Conservation (phyloP, 2,329 filamentous ascomycete genomes). For the Neoscytalidium dimidiatum region DNA sequence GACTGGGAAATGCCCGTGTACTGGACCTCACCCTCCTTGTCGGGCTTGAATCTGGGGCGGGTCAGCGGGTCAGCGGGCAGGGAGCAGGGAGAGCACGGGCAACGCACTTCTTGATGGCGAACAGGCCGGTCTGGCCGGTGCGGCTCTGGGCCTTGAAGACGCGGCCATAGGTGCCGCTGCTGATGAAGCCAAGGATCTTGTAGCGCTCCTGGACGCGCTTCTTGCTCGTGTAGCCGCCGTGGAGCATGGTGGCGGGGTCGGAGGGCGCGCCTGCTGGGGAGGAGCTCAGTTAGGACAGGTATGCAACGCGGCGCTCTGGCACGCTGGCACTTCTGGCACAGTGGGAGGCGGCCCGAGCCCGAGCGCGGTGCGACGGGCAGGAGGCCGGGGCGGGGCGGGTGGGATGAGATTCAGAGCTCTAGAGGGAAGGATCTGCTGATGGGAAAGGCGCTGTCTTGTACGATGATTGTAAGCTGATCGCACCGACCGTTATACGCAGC, state of each 20-base stretch:
- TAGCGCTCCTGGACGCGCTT: conserved; percentile 90
- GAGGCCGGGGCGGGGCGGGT: not conserved
- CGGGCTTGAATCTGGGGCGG: conserved; percentile 74
- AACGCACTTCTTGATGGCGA: conserved; percentile 92
- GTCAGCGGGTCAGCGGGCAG: conserved; percentile 12
- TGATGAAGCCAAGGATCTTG: conserved; percentile 97
- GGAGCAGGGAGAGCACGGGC: not conserved
- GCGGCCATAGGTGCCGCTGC: conserved; percentile 93
- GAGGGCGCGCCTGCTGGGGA: conserved; percentile 3
- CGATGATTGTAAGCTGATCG: conserved; percentile 19
- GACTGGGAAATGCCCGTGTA: conserved; percentile 98
- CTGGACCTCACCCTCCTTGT: conserved; percentile 96
- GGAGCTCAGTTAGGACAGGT: conserved; percentile 6
- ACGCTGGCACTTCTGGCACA: too few species aligned
- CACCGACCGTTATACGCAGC: conserved; percentile 43
- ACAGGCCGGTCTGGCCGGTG: conserved; percentile 74
- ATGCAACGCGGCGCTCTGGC: too few species aligned
- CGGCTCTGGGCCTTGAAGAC: conserved; percentile 92
- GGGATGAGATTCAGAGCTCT: not conserved
- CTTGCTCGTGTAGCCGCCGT: conserved; percentile 64
- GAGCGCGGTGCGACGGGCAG: conserved; percentile 8
- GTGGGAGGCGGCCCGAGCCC: not conserved
- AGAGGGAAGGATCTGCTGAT: not conserved
- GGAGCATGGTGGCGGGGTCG: conserved; percentile 39
- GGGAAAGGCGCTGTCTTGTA: conserved; percentile 18